phyloP scores from a whole-genome alignment of 1,284 basidiomycete species.

The Fomitopsis pinicola region DNA sequence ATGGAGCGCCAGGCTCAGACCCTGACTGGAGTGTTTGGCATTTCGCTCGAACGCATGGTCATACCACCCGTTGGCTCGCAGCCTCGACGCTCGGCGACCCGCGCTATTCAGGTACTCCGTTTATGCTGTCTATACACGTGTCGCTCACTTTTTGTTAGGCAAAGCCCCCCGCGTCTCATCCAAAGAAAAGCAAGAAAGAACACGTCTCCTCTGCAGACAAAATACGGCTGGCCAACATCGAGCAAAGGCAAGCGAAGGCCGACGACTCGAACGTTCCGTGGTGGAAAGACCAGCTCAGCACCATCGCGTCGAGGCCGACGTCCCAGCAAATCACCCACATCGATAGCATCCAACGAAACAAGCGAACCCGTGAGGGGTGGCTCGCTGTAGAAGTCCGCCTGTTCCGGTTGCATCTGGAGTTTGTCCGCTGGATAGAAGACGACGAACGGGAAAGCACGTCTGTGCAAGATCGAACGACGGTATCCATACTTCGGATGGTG shows the following conservation, averaged over 20 bases:
- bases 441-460: conserved; percentile 29
- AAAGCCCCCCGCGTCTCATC: conserved; percentile 5
- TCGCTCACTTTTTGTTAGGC: conserved; percentile 4
- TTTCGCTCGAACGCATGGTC: conserved; percentile 43
- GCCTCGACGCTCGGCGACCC: conserved; percentile 9
- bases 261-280: conserved; percentile 36
- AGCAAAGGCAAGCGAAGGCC: conserved; percentile 38
- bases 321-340: conserved; percentile 30
- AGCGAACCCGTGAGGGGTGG: conserved; percentile 35
- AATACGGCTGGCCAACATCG: conserved; percentile 40
- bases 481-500: conserved; percentile 42
- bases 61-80: conserved; percentile 37
- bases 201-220: conserved; percentile 34
- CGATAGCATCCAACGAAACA: conserved; percentile 38
- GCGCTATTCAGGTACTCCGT: background rate
- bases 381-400: conserved; percentile 48
- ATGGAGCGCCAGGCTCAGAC: conserved; percentile 58
- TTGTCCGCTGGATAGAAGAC: conserved; percentile 49
- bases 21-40: conserved; percentile 57
- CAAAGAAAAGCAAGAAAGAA: conserved; percentile 28
- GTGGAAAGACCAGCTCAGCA: conserved; percentile 45
- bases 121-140: background rate
- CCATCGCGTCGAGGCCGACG: conserved; percentile 27
- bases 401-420: conserved; percentile 48
- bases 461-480: conserved; percentile 39